Evolutionary conservation across 768 basidiomycete genomes (phyloP), one percentile per base, ranked within the genome.

Genomic region (Lactarius deliciosus): DNA sequence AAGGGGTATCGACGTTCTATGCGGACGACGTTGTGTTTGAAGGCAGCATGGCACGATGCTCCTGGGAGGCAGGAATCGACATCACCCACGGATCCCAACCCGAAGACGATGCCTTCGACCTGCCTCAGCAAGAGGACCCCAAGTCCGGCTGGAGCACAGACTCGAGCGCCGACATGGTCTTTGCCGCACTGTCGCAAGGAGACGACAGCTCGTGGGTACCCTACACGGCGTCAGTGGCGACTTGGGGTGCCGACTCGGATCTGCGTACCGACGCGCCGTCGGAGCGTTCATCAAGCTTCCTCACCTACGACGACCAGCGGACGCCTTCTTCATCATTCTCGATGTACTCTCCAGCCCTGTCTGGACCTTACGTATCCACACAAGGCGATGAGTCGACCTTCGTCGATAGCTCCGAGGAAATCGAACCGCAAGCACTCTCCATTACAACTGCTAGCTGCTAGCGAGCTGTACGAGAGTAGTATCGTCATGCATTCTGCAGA

Each of bases 11-110:
- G 50, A 84, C 79, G 65, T 91, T 92, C 75, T 92, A 92, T 71
- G 84, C 87, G 5, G 82, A 84, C n/a, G 86, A 85, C 65, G 90
- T 86, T 57, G 79, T 92, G 64, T 91, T 92, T 69, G 90, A 92
- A 73, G 90, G 89, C 57, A 90, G 87, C 73, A 87, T 92, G 79
- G 90, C 91, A 36, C 82, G 86, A 50, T 90, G 89, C 69, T 80
- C 86, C 6, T 91, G 90, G 89, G 90, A 92, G 76, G 83, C 85
- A 18, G 88, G 87, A 59, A 83, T 88, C 79, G 85, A 81, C 65
- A 77, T 80, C 63, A 81, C 89, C 61, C 85, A 86, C 70, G 86
- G 88, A 45, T 72, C 72, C 6, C 62, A 64, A 22, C 68, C 70
- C 36, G 70, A 71, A 64, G 70, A 72, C 18, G 71, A 72, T 22